phyloP scores from a whole-genome alignment of 768 basidiomycete species.

The Sistotremastrum suecicum region DNA sequence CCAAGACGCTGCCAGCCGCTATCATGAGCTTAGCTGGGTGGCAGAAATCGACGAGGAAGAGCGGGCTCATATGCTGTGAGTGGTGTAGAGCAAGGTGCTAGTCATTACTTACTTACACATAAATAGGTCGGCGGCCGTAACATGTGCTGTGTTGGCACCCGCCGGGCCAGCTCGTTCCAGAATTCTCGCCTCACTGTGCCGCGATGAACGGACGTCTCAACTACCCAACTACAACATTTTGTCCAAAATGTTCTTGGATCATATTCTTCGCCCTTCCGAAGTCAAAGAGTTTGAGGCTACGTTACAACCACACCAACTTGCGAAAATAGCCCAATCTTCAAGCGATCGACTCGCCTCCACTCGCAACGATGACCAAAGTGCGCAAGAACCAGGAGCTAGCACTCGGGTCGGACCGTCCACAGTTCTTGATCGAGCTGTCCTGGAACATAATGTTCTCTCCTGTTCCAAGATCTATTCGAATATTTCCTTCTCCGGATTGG shows the following conservation, averaged over 20 bases:
- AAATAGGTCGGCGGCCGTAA: conserved; percentile 74
- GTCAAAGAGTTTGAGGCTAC: conserved; percentile 80
- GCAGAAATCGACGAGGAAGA: conserved; percentile 91
- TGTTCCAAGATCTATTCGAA: conserved; percentile 97
- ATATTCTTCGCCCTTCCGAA: conserved; percentile 83
- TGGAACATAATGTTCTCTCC: conserved; percentile 96
- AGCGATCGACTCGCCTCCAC: conserved; percentile 68
- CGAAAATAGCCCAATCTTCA: conserved; percentile 74
- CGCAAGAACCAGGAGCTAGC: conserved; percentile 42
- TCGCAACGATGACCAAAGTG: conserved; percentile 39
- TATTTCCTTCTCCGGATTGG: conserved; percentile 90
- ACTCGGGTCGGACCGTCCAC: conserved; percentile 87
- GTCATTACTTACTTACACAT: conserved; percentile 7
- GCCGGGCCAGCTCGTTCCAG: conserved; percentile 95
- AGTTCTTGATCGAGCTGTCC: conserved; percentile 91
- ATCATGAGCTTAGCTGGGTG: conserved; percentile 89
- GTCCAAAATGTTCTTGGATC: conserved; percentile 96
- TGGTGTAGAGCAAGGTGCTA: conserved; percentile 6
- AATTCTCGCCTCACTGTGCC: conserved; percentile 79
- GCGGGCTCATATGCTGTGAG: conserved; percentile 79
- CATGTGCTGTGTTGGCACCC: conserved; percentile 91
- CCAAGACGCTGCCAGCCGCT: conserved; percentile 83
- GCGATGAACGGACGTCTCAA: conserved; percentile 79
- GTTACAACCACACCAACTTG: conserved; percentile 86
- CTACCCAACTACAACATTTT: conserved; percentile 81